Evolutionary conservation across 352 stramenopile genomes (phyloP), one percentile per base, ranked within the genome.

Genomic region (Phytophthora citrophthora): DNA sequence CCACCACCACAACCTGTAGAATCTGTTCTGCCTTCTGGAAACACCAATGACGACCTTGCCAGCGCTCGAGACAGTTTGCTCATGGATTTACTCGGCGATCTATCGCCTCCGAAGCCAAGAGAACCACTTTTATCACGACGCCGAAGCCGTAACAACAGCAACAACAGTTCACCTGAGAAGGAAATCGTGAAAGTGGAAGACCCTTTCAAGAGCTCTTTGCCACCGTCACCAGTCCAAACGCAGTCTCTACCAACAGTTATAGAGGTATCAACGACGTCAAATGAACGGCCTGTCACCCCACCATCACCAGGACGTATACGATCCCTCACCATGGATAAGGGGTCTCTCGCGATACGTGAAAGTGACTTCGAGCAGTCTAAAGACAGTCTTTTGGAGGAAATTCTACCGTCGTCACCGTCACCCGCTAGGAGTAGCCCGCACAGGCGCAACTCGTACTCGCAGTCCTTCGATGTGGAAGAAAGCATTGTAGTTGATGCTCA

Each of bases 351-450:
- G 8, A 83, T 84, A 40, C 79, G 77, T 4, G 79, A 89, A 41
- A 71, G 61, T 11, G 79, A 89, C 32, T 91, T 89, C 38, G 82
- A 91, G 53, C 82, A 86, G 57, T 81, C 79, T 8, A 91, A 91
- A 54, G 79, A 87, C 61, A 85, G 78, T 60, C 44, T 91, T 3
- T 64, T 91, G 5, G 79, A 91, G 46, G 79, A 91, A 43, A 70
- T 91, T 12, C 47, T 89, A 12, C 63, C 79, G 2, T 70, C 74
- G 8, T 65, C 75, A 1, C 63, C 60, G 6, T 61, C 61, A 13
- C 29, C 69, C 15, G 50, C 49, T 51, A 46, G 53, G 2, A 70
- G 45, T 18, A 74, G 66, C 10, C 50, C 68, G 5, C 44, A 61
- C 32, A 72, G 64, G n/a, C 74, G 60, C n/a, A 72, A 69, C 32